A percentile compares a stretch with the other conserved stretches of the same genome.
These are phyloP conservation scores for Geosmithia flava DNA, from an alignment of 2,329 filamentous ascomycete genomes.

Conservation along the genomic window DNA sequence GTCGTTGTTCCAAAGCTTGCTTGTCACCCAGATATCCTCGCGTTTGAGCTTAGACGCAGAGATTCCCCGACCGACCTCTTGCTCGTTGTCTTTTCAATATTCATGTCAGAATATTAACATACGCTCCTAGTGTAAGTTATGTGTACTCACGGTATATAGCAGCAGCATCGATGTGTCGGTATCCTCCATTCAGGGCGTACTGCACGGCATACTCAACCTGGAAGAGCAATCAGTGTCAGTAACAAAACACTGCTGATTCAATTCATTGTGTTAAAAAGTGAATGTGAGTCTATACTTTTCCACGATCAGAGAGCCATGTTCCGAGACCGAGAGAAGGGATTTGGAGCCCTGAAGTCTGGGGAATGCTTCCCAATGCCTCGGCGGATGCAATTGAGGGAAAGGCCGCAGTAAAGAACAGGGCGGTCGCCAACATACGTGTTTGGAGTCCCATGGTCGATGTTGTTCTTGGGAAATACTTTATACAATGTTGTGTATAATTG, in stretches of 20 bases:
- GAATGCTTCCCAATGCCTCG: background rate
- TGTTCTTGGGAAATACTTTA: background rate
- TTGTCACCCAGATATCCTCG: conserved; percentile 30
- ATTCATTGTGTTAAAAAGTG: background rate
- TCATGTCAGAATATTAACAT: background rate
- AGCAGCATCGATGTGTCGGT: conserved; percentile 3
- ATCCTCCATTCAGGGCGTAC: conserved; percentile 1
- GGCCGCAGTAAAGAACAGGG: background rate
- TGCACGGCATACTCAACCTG: conserved; percentile 1
- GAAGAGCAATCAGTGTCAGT: background rate
- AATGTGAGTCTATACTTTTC: background rate
- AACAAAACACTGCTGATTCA: background rate
- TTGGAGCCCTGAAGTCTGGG: background rate
- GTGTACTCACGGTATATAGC: conserved; percentile 1
- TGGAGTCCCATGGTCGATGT: background rate
- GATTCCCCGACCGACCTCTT: conserved; percentile 21
- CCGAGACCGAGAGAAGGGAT: conserved; percentile 3
- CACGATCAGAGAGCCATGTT: conserved; percentile 2
- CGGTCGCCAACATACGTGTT: background rate
- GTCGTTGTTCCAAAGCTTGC: conserved; percentile 46
- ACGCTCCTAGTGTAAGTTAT: background rate
- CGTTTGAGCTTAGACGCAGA: conserved; percentile 18
- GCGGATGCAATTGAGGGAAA: background rate
- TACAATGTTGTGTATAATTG: background rate
- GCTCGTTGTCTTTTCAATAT: conserved; percentile 15